Evolutionary conservation across 106 monocot species (phyloP).

Genomic region (Cymbidium sinense): DNA sequence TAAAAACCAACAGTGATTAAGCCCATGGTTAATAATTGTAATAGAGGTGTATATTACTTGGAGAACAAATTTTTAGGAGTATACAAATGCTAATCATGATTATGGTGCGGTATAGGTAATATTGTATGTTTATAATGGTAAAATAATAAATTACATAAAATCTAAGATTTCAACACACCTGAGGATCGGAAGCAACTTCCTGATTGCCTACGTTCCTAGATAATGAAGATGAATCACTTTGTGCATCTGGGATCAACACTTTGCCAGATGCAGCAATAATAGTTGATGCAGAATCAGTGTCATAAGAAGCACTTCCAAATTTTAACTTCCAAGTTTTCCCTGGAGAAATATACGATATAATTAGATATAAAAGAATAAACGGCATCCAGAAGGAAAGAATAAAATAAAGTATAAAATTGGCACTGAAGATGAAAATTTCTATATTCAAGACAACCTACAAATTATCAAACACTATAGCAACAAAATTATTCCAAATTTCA

Average conservation of each 20-base stretch:
- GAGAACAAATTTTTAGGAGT: background rate
- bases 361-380: conserved; percentile 2
- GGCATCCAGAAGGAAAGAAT: background rate
- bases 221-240: conserved; percentile 23
- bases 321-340: conserved; percentile 22
- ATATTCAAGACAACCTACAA: background rate
- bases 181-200: background rate
- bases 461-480: background rate
- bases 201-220: conserved; percentile 4
- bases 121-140: background rate
- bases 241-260: conserved; percentile 33
- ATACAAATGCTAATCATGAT: background rate
- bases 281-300: conserved; percentile 25
- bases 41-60: background rate
- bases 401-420: background rate
- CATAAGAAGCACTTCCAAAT: conserved; percentile 27
- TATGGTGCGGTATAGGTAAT: background rate
- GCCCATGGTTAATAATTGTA: too few relatives aligned
- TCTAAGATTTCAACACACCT: background rate
- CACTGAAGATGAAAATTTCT: background rate
- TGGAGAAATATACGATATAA: conserved; percentile 11
- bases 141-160: background rate
- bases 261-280: conserved; percentile 39
- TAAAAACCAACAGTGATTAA: too few relatives aligned
- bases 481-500: background rate